A percentile compares a stretch with the other conserved stretches of the same genome.
These are phyloP conservation scores for Fermentozyma sake DNA, from an alignment of 1,139 yeast genomes.

Conservation along the genomic window DNA sequence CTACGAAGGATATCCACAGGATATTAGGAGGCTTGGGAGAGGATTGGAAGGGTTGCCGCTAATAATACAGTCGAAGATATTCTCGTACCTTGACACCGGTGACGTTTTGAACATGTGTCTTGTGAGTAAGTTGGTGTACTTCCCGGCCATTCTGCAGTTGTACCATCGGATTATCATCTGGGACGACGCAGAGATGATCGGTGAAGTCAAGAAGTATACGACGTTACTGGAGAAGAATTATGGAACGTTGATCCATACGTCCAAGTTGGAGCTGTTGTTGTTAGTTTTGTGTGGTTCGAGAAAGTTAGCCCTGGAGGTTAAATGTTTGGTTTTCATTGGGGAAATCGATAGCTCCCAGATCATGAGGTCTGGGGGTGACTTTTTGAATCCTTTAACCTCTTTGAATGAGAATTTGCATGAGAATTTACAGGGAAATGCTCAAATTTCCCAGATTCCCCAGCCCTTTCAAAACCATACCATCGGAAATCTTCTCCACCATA, in stretches of 20 bases:
- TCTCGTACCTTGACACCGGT: conserved; percentile 10
- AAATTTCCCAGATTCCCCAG: too few relatives aligned
- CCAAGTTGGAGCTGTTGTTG: conserved; percentile 8
- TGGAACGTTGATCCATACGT: conserved; percentile 15
- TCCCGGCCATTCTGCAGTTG: conserved; percentile 15
- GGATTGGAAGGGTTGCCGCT: conserved; percentile 9
- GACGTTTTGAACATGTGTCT: conserved; percentile 15
- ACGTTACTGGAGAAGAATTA: conserved; percentile 9
- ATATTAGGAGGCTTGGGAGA: neutral
- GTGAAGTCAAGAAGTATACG: conserved; percentile 8
- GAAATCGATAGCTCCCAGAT: conserved; percentile 6
- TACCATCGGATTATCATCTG: conserved; percentile 15
- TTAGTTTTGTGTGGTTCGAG: conserved; percentile 9
- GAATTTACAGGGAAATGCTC: too few relatives aligned
- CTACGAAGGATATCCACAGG: conserved; percentile 2
- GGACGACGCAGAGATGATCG: conserved; percentile 8
- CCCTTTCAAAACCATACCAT: too few relatives aligned
- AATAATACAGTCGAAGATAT: conserved; percentile 8
- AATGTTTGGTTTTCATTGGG: conserved; percentile 9
- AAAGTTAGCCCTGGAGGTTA: conserved; percentile 11
- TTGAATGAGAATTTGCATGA: too few relatives aligned
- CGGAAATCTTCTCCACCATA: too few relatives aligned
- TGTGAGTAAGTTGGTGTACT: conserved; percentile 12
- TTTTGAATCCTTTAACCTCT: conserved; percentile 2
- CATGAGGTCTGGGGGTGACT: too few relatives aligned